Evolutionary conservation across 1,139 yeast genomes (phyloP).

Genomic region (Yarrowia galli): DNA sequence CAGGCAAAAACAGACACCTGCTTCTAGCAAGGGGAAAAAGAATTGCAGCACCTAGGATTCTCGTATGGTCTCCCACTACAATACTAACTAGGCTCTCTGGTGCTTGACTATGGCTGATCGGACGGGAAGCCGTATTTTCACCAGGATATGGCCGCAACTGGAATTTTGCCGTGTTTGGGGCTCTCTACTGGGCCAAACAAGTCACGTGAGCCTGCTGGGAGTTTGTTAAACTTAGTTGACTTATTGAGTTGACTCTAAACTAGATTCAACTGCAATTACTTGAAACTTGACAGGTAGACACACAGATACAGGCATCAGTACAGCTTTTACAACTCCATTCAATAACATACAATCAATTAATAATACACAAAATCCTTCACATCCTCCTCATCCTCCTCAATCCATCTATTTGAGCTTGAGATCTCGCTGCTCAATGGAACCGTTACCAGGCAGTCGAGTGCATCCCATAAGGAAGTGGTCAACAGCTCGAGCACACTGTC

Average conservation of each 20-base stretch:
- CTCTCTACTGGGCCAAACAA: not conserved
- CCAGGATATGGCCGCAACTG: conserved; percentile 15
- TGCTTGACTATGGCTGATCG: conserved; percentile 28
- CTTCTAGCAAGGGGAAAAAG: not conserved
- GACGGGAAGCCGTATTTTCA: conserved; percentile 19
- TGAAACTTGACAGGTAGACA: too few relatives aligned
- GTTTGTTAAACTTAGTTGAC: not conserved
- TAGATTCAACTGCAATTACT: too few relatives aligned
- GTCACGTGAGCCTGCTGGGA: not conserved
- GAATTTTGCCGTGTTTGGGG: not conserved
- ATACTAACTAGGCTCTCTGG: conserved; percentile 27
- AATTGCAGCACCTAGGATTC: conserved; percentile 20
- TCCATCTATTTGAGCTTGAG: conserved; percentile 48
- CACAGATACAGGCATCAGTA: too few relatives aligned
- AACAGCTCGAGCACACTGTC: conserved; percentile 96
- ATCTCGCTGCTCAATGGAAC: conserved; percentile 86
- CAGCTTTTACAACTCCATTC: too few relatives aligned
- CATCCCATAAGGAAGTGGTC: conserved; percentile 80
- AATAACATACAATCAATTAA: conserved; percentile 20
- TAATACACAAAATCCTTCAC: conserved; percentile 25
- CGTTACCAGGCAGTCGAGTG: conserved; percentile 90
- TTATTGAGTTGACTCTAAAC: too few relatives aligned
- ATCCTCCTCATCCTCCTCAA: not conserved
- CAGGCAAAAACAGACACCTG: too few relatives aligned
- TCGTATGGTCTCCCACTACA: conserved; percentile 28